Evolutionary conservation across 2,329 filamentous ascomycete genomes (phyloP), one percentile per base, ranked within the genome.

Genomic region (Colletotrichum musae): DNA sequence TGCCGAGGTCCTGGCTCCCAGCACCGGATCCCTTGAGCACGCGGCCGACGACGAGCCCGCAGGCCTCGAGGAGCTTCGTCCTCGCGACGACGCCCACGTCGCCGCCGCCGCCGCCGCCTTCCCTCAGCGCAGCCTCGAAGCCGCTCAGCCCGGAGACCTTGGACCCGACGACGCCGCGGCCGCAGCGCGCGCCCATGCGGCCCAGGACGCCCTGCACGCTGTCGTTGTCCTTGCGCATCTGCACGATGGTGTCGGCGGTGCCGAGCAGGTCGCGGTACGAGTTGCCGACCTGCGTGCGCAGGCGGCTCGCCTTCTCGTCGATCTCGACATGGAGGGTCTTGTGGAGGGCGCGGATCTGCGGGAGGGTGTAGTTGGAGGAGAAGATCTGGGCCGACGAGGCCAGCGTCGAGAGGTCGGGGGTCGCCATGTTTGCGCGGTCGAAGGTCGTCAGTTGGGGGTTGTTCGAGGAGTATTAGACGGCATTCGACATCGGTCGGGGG

Each of bases 171-270:
- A 91, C 85, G 60, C 87, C 83, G 45, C 93, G 88, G 59, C 95
- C 94, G 80, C 95, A 98, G 65, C 89, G 88, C 50, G 88, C 88
- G 53, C 94, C 93, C 82, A 97, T 92, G 68, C 86, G 86, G 16
- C 88, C 88, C 59, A 98, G 86, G 45, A 91, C 88, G 5, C 85
- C 83, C 79, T 97, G 94, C 16, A 94, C 92, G 13, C 85, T 83
- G 70, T 91, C 88, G 82, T 96, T 95, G 77, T 95, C 91, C 47
- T 81, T 82, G 73, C 94, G 92, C 94, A 98, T 97, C 70, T 91
- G 88, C 63, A 98, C 92, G 73, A 98, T 98, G n/a, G 91, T 91
- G 81, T 98, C 95, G 63, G 95, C 95, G 0, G 95, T 98, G 60
- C 93, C 93, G 28, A 98, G 89, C 9, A 98, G 89, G 75, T 96